Conservation (phyloP, 768 basidiomycete genomes). For the Austroboletus eburneus region DNA sequence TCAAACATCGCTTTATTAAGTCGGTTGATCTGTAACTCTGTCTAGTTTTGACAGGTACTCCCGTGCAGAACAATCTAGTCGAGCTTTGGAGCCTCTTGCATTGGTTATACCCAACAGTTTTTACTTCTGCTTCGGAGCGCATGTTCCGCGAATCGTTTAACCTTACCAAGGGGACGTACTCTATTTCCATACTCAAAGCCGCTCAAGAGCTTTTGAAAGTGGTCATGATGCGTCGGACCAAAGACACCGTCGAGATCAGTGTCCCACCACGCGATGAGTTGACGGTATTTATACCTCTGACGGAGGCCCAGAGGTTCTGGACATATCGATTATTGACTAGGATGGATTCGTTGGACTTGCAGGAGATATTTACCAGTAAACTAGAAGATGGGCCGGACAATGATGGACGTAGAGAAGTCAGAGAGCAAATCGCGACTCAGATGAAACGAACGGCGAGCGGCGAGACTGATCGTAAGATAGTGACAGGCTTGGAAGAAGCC, state of each 20-base stretch:
- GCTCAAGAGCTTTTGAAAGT: slow-evolving; percentile 45
- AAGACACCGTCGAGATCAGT: slow-evolving; percentile 42
- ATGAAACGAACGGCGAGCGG: slow-evolving; percentile 31
- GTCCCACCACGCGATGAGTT: slow-evolving; percentile 58
- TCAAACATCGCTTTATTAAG: background rate
- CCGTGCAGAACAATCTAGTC: slow-evolving; percentile 61
- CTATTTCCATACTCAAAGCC: slow-evolving; percentile 43
- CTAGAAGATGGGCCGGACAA: slow-evolving; percentile 27
- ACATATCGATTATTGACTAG: slow-evolving; percentile 51
- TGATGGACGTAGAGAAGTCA: slow-evolving; percentile 38
- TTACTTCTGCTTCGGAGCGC: slow-evolving; percentile 43
- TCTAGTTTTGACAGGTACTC: slow-evolving; percentile 67
- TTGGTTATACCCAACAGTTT: slow-evolving; percentile 53
- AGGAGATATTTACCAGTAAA: slow-evolving; percentile 42
- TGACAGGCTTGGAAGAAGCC: background rate
- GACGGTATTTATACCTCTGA: slow-evolving; percentile 54
- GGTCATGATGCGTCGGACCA: slow-evolving; percentile 61
- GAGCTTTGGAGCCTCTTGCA: slow-evolving; percentile 56
- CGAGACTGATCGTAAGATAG: slow-evolving; percentile 28
- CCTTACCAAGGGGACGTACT: slow-evolving; percentile 49
- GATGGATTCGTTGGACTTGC: slow-evolving; percentile 45
- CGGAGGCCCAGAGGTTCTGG: slow-evolving; percentile 61
- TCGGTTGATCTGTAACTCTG: background rate
- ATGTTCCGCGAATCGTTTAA: slow-evolving; percentile 53
- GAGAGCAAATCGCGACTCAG: slow-evolving; percentile 36